Base-by-base conservation (phyloP, 2,329 filamentous ascomycete species). In the Lithohypha guttulata region DNA sequence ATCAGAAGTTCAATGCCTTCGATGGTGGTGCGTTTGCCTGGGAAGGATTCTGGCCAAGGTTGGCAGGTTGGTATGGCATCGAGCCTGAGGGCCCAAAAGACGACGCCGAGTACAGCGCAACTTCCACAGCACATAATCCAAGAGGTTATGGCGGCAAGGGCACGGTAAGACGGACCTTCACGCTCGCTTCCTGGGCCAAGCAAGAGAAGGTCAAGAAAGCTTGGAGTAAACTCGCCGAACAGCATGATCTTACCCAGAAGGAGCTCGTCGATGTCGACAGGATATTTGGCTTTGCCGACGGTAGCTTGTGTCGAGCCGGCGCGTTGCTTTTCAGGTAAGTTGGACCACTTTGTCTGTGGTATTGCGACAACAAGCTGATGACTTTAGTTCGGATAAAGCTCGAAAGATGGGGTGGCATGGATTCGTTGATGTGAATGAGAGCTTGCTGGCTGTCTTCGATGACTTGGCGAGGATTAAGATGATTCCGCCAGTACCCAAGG, bases 1-100 rank as follows among this genome's bases (percentile, higher is more conserved):
- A 69, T 42, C 52, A 72, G 49, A 63, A 59, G 15, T 71, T 72
- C 54, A 73, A 73, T 42, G 60, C 62, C 0, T 54, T 52, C 19
- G 68, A 74, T 35, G 62, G 60, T 4, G 59, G 53, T 11, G 54
- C 56, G 0, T 65, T 70, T 17, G 64, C 63, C 0, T 70, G 64
- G 61, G 64, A 64, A 1, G 57, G 59, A 17, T 61, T 69, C 39
- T 73, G 65, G 64, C 60, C 62, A 0, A 59, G 62, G 42, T 53
- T 70, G 7, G 68, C 66, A 0, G 50, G 51, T 4, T 65, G 63
- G 59, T 70, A 65, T 48, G 56, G 58, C 0, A 53, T 66, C 0
- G 46, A 53, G 7, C 64, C 59, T 50, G 53, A 41, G 1, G 51
- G 51, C 3, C 63, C 58, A 34, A 50, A 47, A 29, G 47, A 41